Conservation (phyloP, 2,329 filamentous ascomycete genomes). For the Volutella citrinella region DNA sequence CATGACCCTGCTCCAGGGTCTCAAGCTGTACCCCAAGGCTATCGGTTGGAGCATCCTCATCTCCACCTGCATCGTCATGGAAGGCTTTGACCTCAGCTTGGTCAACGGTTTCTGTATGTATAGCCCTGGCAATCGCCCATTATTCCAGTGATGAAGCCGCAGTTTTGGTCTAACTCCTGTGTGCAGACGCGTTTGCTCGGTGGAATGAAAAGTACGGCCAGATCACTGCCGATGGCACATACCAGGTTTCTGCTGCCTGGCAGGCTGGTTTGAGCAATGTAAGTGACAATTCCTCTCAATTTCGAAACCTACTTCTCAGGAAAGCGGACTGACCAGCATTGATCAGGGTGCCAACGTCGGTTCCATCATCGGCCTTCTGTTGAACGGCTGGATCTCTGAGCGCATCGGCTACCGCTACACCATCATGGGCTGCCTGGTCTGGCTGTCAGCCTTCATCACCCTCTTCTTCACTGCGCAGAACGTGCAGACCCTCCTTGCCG, state of each 20-base stretch:
- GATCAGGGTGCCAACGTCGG: constrained; percentile 17
- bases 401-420: constrained; percentile 18
- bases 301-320: not conserved
- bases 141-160: too few species aligned
- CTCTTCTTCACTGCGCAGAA: constrained; percentile 22
- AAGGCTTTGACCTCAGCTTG: constrained; percentile 17
- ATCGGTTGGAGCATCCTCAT: constrained; percentile 19
- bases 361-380: constrained; percentile 19
- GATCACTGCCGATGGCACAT: constrained; percentile 14
- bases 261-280: constrained; percentile 21
- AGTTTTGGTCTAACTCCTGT: not conserved
- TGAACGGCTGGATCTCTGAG: constrained; percentile 19
- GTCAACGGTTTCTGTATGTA: constrained; percentile 21
- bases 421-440: constrained; percentile 19
- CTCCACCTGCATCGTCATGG: constrained; percentile 22
- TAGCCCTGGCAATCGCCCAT: not conserved
- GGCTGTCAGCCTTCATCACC: constrained; percentile 17
- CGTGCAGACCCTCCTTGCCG: constrained; percentile 18
- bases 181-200: constrained; percentile 19
- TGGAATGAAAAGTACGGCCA: constrained; percentile 20
- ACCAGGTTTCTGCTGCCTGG: constrained; percentile 19
- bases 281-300: not conserved
- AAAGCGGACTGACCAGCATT: constrained; percentile 30
- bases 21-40: constrained; percentile 20
- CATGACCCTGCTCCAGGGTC: constrained; percentile 21